Percentiles rank a stretch among this genome's conserved stretches.
Conservation (phyloP, 345 rosid species). For the Tarenaya hassleriana region DNA sequence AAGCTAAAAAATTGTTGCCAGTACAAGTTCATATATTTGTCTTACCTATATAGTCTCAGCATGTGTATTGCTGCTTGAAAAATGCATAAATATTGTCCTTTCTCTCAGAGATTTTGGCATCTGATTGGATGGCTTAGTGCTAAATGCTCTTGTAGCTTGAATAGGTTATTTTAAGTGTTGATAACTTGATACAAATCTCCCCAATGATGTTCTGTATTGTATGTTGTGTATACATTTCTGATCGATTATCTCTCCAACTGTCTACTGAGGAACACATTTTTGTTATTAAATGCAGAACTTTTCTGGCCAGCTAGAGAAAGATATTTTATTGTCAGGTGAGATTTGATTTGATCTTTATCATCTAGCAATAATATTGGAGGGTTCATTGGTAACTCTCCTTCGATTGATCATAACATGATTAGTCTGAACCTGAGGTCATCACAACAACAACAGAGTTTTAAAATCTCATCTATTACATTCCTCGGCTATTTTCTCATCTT, state of each 20-base stretch:
- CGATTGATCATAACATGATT: neutral
- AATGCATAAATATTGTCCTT: neutral
- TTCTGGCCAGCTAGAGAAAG: conserved; percentile 94
- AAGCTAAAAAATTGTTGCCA: conserved; percentile 34
- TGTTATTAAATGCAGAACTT: conserved; percentile 56
- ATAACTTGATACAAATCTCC: too few relatives aligned
- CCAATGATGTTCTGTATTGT: too few relatives aligned
- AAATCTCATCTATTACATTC: conserved; percentile 7
- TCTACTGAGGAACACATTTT: conserved; percentile 7
- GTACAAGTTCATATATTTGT: conserved; percentile 15
- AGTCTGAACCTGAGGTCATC: neutral
- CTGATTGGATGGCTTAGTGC: neutral
- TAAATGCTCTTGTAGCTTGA: neutral
- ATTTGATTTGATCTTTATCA: conserved; percentile 12
- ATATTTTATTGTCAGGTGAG: conserved; percentile 73
- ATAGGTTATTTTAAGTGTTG: neutral
- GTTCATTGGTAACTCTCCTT: conserved; percentile 4
- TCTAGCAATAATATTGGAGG: conserved; percentile 1
- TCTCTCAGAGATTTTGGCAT: neutral
- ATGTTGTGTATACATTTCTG: conserved; percentile 16
- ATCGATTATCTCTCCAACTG: conserved; percentile 2
- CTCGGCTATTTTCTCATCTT: conserved; percentile 15
- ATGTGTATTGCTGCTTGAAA: conserved; percentile 15
- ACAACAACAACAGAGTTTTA: too few relatives aligned
- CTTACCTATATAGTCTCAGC: conserved; percentile 16